Evolutionary conservation across 768 basidiomycete genomes (phyloP), one percentile per base, ranked within the genome.

Genomic region (Xerocomellus dryophilus): DNA sequence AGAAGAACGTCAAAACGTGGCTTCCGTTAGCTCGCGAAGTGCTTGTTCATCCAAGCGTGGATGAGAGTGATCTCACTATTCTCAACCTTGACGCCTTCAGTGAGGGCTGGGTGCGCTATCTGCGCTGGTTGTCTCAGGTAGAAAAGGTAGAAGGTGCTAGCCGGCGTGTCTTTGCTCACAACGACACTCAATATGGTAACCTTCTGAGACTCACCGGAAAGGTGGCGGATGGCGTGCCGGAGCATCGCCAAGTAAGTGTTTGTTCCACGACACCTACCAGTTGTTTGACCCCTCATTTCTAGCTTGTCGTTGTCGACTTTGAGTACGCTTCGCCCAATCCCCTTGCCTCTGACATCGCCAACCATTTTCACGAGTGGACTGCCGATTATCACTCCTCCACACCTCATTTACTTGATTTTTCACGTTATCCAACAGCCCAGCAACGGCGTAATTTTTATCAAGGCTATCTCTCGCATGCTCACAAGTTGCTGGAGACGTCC

Each of bases 311-410:
- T 34, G 93, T 97, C 58, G 97, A 99, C 73, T 98, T 98, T 67
- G 97, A 99, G 74, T 99, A 99, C 67, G 93, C 96, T 14, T 80
- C 86, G 0, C 88, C 90, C 5, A 98, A 98, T 66, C 88, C 95
- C 23, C 84, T 93, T 4, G 90, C 92, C 4, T 97, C 86, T 71
- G 97, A 99, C 67, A 94, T 99, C 61, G 96, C 90, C 52, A 96
- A 96, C 70, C 93, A 96, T 71, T 97, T 95, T 73, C 88, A 91
- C 66, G 97, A 98, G 73, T 98, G 97, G 96, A 91, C 90, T 18
- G 87, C 92, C 15, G 80, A 97, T 71, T 98, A 98, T 70, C 87
- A 90, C 66, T 78, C 76, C 35, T 65, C 79, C 5, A 79, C 76
- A 0, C 89, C 91, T 9, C 87, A 91, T 66, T 52, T 86, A 47